Conservation (phyloP, 495 filamentous ascomycete species). For the Annulohypoxylon moriforme region DNA sequence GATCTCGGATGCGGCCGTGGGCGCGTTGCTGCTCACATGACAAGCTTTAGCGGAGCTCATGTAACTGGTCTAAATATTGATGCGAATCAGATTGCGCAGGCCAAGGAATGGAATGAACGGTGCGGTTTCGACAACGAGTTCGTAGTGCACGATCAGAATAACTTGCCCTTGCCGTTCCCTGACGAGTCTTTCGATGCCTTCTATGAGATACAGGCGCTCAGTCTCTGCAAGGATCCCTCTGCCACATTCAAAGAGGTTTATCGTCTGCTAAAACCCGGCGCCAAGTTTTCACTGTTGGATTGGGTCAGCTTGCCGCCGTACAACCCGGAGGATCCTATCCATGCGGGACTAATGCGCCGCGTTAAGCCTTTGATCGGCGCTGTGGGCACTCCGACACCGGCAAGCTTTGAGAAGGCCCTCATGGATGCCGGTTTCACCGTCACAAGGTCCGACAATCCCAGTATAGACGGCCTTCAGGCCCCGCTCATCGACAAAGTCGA, state of each 20-base stretch:
- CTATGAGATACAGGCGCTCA: constrained; percentile 73
- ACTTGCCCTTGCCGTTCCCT: constrained; percentile 67
- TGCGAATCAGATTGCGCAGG: constrained; percentile 69
- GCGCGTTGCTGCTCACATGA: constrained; percentile 71
- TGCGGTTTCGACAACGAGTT: constrained; percentile 65
- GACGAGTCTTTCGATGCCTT: constrained; percentile 69
- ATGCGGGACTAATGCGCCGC: constrained; percentile 67
- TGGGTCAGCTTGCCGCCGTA: constrained; percentile 69
- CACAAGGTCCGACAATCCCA: constrained; percentile 66
- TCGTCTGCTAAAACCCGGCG: constrained; percentile 68
- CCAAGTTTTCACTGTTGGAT: constrained; percentile 67
- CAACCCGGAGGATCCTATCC: constrained; percentile 64
- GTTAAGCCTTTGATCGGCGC: constrained; percentile 73
- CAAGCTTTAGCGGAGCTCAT: constrained; percentile 63
- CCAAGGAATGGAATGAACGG: constrained; percentile 61
- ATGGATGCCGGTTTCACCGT: constrained; percentile 65
- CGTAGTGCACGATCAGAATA: constrained; percentile 68
- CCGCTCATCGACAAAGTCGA: constrained; percentile 71
- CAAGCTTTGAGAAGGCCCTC: constrained; percentile 63
- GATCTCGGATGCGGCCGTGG: constrained; percentile 72
- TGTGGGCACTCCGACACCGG: constrained; percentile 70
- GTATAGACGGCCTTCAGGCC: constrained; percentile 67
- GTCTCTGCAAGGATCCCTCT: constrained; percentile 67
- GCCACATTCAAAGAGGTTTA: constrained; percentile 66
- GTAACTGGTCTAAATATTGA: constrained; percentile 73